Evolutionary conservation across 257 asterid genomes (phyloP).

Genomic region (Solanum chmielewskii): DNA sequence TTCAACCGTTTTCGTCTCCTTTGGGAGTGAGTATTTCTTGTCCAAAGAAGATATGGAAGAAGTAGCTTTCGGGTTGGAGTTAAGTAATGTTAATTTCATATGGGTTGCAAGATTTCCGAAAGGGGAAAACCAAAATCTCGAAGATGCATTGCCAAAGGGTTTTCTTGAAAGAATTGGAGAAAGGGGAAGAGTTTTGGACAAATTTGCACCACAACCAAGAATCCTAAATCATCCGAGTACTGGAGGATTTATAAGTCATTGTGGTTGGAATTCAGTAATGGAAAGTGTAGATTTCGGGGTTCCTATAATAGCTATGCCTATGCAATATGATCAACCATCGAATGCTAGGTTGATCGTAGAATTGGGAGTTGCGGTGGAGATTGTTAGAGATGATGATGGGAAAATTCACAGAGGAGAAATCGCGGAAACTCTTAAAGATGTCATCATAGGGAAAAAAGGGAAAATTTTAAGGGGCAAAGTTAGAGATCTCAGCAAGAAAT

Average conservation of each 20-base stretch:
- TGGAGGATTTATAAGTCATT: slow-evolving; percentile 32
- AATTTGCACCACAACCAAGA: slow-evolving; percentile 25
- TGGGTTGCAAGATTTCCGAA: slow-evolving; percentile 40
- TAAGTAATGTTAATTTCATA: slow-evolving; percentile 33
- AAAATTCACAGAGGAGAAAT: slow-evolving; percentile 13
- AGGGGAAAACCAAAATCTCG: slow-evolving; percentile 7
- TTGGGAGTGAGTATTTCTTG: slow-evolving; percentile 47
- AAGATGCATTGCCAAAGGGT: slow-evolving; percentile 24
- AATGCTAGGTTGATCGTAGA: slow-evolving; percentile 23
- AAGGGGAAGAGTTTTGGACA: slow-evolving; percentile 13
- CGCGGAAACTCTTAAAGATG: background rate
- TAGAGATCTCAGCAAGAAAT: slow-evolving; percentile 8
- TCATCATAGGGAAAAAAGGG: slow-evolving; percentile 11
- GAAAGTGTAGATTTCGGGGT: slow-evolving; percentile 20
- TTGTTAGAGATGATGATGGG: slow-evolving; percentile 13
- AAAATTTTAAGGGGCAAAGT: background rate
- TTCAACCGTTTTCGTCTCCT: slow-evolving; percentile 42
- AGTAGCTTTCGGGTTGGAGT: slow-evolving; percentile 38
- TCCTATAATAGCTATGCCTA: slow-evolving; percentile 30
- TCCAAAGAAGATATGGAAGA: slow-evolving; percentile 30
- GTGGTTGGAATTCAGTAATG: slow-evolving; percentile 23
- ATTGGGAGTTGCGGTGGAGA: slow-evolving; percentile 24
- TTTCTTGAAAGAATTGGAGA: slow-evolving; percentile 23
- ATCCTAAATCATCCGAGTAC: slow-evolving; percentile 13
- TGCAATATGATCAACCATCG: slow-evolving; percentile 29